Evolutionary conservation across 2,329 filamentous ascomycete species (phyloP).

Genomic region (Fulvia fulva): DNA sequence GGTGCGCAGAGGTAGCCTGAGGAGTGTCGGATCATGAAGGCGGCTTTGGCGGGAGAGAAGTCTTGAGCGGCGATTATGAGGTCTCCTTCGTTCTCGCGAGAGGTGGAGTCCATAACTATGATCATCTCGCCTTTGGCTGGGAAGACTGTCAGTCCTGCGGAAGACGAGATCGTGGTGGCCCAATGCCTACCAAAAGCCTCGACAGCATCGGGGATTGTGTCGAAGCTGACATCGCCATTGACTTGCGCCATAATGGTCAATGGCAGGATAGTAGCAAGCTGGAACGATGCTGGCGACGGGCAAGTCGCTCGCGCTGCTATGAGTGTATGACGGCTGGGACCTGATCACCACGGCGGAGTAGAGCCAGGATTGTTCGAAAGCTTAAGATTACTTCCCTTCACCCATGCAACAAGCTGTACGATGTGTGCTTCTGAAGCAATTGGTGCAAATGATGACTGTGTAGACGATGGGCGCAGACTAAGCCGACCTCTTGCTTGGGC

Average conservation of each 20-base stretch:
- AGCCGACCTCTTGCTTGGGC: neutral
- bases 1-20: conserved; percentile 89
- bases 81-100: conserved; percentile 96
- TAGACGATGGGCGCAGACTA: neutral
- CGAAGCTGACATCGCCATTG: conserved; percentile 36
- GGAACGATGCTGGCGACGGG: neutral
- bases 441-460: neutral
- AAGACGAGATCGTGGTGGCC: neutral
- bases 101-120: conserved; percentile 86
- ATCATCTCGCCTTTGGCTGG: conserved; percentile 71
- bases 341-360: neutral
- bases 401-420: neutral
- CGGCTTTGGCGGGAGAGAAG: conserved; percentile 84
- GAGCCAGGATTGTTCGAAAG: conserved; percentile 4
- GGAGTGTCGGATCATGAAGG: conserved; percentile 89
- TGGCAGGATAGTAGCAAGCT: neutral
- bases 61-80: conserved; percentile 88
- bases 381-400: conserved; percentile 3
- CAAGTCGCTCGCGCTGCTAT: neutral
- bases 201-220: conserved; percentile 46
- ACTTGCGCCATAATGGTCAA: conserved; percentile 22
- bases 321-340: neutral
- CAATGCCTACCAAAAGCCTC: conserved; percentile 39
- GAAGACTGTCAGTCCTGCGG: neutral
- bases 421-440: neutral